Conservation (phyloP, 257 asterid genomes). For the Cynanchum wilfordii region DNA sequence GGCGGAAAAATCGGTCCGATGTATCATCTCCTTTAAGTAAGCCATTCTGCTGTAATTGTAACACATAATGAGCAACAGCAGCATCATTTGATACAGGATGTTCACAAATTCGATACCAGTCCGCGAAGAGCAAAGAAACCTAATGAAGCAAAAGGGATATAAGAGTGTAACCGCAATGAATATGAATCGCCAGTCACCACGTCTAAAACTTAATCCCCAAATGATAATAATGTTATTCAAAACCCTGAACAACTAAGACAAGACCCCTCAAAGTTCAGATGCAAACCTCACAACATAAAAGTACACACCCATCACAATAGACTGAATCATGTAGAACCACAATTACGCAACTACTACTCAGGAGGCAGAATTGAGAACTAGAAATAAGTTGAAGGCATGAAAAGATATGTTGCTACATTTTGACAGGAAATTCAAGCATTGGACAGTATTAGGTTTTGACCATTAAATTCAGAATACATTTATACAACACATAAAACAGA, state of each 20-base stretch:
- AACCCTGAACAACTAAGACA: background rate
- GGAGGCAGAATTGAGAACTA: background rate
- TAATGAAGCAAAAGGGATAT: constrained; percentile 19
- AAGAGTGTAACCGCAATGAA: background rate
- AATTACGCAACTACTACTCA: background rate
- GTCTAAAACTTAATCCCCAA: background rate
- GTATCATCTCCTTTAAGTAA: constrained; percentile 88
- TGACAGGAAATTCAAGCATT: background rate
- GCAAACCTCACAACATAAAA: background rate
- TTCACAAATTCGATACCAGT: constrained; percentile 88
- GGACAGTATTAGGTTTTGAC: background rate
- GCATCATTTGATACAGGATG: constrained; percentile 77
- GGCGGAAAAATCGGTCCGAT: constrained; percentile 79
- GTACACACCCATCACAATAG: background rate
- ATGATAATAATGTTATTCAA: background rate
- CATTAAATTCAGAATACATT: background rate
- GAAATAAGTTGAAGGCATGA: background rate
- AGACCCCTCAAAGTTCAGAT: background rate
- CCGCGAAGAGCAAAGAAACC: constrained; percentile 71
- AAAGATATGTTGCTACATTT: background rate
- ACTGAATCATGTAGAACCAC: background rate
- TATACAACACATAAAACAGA: background rate
- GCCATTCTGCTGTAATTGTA: constrained; percentile 68
- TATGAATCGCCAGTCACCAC: background rate
- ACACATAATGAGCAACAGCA: constrained; percentile 60